These are phyloP conservation scores for Yarrowia keelungensis DNA, from an alignment of 805 yeast species.

Conservation along the genomic window DNA sequence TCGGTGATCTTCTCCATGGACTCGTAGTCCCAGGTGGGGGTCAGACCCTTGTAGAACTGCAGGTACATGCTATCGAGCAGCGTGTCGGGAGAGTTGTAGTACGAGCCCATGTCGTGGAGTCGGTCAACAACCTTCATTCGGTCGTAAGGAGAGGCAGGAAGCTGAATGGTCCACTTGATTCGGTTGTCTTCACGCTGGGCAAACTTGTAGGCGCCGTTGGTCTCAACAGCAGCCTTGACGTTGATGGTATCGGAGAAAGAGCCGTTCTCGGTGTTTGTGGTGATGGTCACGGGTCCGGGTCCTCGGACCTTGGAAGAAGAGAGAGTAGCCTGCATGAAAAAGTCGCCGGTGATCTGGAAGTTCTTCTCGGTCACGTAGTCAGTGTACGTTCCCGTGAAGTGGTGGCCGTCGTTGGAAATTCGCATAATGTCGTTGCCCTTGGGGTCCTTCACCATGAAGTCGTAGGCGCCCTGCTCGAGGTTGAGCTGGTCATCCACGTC, in stretches of 20 bases:
- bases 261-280: neutral
- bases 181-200: slow-evolving; percentile 26
- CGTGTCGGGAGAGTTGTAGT: neutral
- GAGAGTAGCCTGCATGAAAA: slow-evolving; percentile 12
- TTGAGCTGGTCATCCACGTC: neutral
- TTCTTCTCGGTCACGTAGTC: slow-evolving; percentile 1
- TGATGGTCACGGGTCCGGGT: neutral
- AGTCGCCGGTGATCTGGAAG: slow-evolving; percentile 10
- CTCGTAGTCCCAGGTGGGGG: slow-evolving; percentile 12
- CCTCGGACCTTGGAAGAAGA: neutral
- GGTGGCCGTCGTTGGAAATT: slow-evolving; percentile 26
- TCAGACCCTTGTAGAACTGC: slow-evolving; percentile 17
- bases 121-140: slow-evolving; percentile 19
- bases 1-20: neutral
- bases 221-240: slow-evolving; percentile 12
- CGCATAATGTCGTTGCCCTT: slow-evolving; percentile 16
- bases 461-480: neutral
- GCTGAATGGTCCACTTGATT: slow-evolving; percentile 27
- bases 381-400: slow-evolving; percentile 10
- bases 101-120: neutral
- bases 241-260: slow-evolving; percentile 4
- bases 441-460: slow-evolving; percentile 30
- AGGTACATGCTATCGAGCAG: slow-evolving; percentile 10
- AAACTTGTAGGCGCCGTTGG: slow-evolving; percentile 7
- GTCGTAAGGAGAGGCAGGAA: slow-evolving; percentile 29